Percentiles rank a stretch among this genome's conserved stretches.
Evolutionary conservation across 805 yeast genomes (phyloP).

Genomic region (Kodamaea neixiangensis): DNA sequence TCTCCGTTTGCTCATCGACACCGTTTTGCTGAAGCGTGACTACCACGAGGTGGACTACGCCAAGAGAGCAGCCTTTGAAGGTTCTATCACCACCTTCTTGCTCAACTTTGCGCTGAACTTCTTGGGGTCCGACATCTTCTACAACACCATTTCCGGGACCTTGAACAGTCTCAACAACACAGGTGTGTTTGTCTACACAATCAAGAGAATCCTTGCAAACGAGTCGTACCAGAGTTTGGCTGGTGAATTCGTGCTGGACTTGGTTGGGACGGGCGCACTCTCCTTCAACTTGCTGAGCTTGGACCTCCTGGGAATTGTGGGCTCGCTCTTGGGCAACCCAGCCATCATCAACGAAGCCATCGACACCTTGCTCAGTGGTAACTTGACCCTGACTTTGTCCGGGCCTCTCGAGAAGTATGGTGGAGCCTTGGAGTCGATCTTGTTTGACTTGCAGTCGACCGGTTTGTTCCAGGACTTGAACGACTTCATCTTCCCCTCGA

Average conservation of each 20-base stretch:
- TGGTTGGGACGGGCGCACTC: constrained; percentile 29
- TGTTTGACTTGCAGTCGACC: constrained; percentile 33
- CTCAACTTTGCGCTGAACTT: constrained; percentile 30
- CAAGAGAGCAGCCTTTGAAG: constrained; percentile 12
- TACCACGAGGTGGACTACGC: neutral
- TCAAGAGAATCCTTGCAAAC: constrained; percentile 37
- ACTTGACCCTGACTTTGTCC: constrained; percentile 13
- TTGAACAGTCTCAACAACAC: constrained; percentile 43
- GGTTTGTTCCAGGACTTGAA: constrained; percentile 43
- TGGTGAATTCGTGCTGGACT: constrained; percentile 30
- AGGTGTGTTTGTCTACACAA: constrained; percentile 37
- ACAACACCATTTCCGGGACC: constrained; percentile 25
- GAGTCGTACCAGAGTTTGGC: constrained; percentile 39
- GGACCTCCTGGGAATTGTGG: constrained; percentile 30
- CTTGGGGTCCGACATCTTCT: constrained; percentile 30
- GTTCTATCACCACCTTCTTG: constrained; percentile 20
- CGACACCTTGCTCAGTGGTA: constrained; percentile 26
- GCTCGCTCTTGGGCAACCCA: constrained; percentile 27
- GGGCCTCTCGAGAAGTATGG: constrained; percentile 27
- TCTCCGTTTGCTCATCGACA: constrained; percentile 18
- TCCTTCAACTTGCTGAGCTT: constrained; percentile 22
- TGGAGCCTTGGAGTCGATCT: constrained; percentile 31
- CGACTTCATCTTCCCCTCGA: constrained; percentile 30
- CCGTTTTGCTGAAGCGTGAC: constrained; percentile 8
- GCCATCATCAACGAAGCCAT: constrained; percentile 21